phyloP scores from a whole-genome alignment of 441 rosid genomes.

The Manihot esculenta region DNA sequence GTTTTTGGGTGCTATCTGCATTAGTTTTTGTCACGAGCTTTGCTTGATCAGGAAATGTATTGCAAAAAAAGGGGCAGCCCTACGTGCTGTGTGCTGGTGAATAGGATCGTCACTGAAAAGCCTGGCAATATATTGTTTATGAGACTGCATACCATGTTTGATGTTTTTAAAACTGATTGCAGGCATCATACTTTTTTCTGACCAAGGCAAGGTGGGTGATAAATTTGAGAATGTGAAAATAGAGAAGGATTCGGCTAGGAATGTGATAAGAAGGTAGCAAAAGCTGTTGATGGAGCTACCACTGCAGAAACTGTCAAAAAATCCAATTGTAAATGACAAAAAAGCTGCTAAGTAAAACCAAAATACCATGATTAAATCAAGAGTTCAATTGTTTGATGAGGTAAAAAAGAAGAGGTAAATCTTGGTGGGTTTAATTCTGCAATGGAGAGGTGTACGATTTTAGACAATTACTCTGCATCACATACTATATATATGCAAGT shows the following conservation, averaged over 20 bases:
- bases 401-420: not conserved
- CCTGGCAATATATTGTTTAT: not conserved
- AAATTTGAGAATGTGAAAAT: no score
- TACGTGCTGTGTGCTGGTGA: not conserved
- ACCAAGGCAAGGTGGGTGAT: no score
- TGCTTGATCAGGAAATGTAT: not conserved
- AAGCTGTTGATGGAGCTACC: no score
- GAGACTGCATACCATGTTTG: not conserved
- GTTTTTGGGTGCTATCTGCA: not conserved
- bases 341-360: not conserved
- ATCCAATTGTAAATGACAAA: not conserved
- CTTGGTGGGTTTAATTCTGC: not conserved
- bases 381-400: not conserved
- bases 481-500: no score
- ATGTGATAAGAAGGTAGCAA: no score
- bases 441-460: not conserved
- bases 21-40: not conserved
- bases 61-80: not conserved
- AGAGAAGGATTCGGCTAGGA: no score
- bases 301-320: no score
- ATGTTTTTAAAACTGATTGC: not conserved
- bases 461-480: not conserved
- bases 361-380: not conserved
- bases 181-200: not conserved
- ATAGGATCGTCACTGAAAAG: not conserved